These are phyloP conservation scores for Yarrowia hollandica DNA, from an alignment of 805 yeast species.

Conservation along the genomic window DNA sequence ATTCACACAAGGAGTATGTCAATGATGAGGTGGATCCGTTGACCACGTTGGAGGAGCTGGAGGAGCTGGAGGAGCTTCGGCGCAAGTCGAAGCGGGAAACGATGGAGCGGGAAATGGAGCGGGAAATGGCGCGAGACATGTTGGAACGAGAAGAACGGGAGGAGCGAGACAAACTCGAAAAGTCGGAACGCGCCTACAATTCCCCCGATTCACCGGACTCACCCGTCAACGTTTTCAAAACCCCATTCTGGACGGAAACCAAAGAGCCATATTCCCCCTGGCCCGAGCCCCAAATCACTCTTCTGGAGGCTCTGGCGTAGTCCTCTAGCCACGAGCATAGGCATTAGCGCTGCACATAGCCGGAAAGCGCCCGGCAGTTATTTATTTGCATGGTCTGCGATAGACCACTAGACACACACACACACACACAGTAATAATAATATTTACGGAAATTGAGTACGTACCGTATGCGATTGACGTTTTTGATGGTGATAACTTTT, in stretches of 20 bases:
- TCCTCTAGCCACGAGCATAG: no score
- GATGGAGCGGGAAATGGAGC: background rate
- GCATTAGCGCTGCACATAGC: slow-evolving; percentile 7
- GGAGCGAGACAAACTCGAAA: background rate
- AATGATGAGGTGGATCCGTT: slow-evolving; percentile 11
- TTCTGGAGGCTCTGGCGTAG: slow-evolving; percentile 14
- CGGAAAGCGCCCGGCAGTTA: slow-evolving; percentile 25
- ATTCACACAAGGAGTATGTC: slow-evolving; percentile 3
- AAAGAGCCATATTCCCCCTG: background rate
- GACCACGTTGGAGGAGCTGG: slow-evolving; percentile 2
- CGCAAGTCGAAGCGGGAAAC: no score
- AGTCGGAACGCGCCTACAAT: no score
- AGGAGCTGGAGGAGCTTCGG: slow-evolving; percentile 7
- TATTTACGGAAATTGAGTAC: no score
- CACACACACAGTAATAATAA: no score
- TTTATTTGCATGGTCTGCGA: slow-evolving; percentile 12
- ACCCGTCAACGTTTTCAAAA: background rate
- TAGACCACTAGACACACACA: no score
- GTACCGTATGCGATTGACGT: no score
- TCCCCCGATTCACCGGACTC: no score
- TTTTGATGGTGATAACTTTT: no score
- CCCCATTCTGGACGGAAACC: background rate
- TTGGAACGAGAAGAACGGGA: background rate
- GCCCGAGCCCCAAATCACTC: slow-evolving; percentile 8
- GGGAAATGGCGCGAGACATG: background rate